Evolutionary conservation across 1,284 basidiomycete species (phyloP), one percentile per base, ranked within the genome.

Genomic region (Ceratobasidium sp.): DNA sequence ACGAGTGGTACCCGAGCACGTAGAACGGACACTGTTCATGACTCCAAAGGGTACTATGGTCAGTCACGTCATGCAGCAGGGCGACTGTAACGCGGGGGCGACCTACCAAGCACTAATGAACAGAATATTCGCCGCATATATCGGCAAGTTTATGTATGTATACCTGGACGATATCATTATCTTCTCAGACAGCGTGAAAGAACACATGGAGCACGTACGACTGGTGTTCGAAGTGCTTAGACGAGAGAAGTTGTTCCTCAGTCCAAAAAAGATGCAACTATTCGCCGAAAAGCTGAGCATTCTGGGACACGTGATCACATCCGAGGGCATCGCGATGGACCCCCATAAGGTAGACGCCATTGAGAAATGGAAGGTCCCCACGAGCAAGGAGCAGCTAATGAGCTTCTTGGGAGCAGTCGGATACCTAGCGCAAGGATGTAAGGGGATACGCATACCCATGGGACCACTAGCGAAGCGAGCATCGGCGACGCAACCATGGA

Each of bases 101-200:
- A 81, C 79, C 0, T 81, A 77, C 70, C 79, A 80, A 28, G 71
- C 73, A 0, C 14, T 80, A 1, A 82, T 83, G 81, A 81, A 79
- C 47, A 57, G 80, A 11, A 41, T 82, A 0, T 82, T 83, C 46
- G 72, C 75, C 0, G 50, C 66, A 0, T 79, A 75, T 46, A 78
- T 82, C 57, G 80, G 79, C 1, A 67, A 59, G 11, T 72, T 47
- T 13, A 62, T 75, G 44, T 49, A 71, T 46, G 72, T 75, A 4
- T 76, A 76, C 49, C 66, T 76, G 32, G 74, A 76, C 52, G 72
- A 76, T 35, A 75, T 76, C 11, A 18, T 77, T 7, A 32, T 85
- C 0, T 83, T 80, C 66, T 81, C 80, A 0, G 73, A 81, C 13
- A 79, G 77, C 0, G 58, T 82, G 0, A 76, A 80, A 14, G 82